Base-by-base conservation (phyloP, 2,329 filamentous ascomycete genomes). In the Chrysosporium keratinophilum region DNA sequence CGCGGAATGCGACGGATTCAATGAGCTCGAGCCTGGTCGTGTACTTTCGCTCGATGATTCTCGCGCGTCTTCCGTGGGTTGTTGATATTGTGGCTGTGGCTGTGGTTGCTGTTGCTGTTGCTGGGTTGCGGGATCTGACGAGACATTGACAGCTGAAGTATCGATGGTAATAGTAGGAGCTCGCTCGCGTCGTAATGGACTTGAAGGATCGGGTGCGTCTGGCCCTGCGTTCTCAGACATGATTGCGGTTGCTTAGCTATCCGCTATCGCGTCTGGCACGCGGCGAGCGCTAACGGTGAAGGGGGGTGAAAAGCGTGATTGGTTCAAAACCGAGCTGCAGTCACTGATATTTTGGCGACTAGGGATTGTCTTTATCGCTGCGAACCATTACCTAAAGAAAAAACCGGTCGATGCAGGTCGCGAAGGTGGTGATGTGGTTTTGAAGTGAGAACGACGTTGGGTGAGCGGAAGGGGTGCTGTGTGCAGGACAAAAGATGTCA, bases 121-220 rank as follows among this genome's bases (percentile, higher is more conserved):
- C 34, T 15, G 15, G 17, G 40, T 37, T 12, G 23, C 20, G 1
- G 34, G 23, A 15, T 33, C 47, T 39, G 31, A 15, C 9, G 50
- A 23, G 35, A 66, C 65, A 64, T 68, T 75, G 58, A 77, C 74
- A 52, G 76, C 74, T 55, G 77, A 78, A 19, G 77, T 79, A 62
- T 80, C 76, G 57, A 80, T 78, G 31, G 76, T 79, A 50, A 79
- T 80, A 10, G 77, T 79, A 19, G 77, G 77, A 5, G 74, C 74
- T 54, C 74, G 66, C 59, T 69, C 69, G 55, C 73, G 66, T 53
- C 70, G 68, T 52, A 69, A 59, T 48, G 68, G 70, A n/a, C 60
- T 61, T 9, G 65, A 58, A 20, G 62, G 61, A 35, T 60, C 62
- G 28, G 62, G 54, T 57, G 64, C 61, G 48, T 67, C 62, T 50